Conservation (phyloP, 2,329 filamentous ascomycete genomes). For the Cordyceps javanica region DNA sequence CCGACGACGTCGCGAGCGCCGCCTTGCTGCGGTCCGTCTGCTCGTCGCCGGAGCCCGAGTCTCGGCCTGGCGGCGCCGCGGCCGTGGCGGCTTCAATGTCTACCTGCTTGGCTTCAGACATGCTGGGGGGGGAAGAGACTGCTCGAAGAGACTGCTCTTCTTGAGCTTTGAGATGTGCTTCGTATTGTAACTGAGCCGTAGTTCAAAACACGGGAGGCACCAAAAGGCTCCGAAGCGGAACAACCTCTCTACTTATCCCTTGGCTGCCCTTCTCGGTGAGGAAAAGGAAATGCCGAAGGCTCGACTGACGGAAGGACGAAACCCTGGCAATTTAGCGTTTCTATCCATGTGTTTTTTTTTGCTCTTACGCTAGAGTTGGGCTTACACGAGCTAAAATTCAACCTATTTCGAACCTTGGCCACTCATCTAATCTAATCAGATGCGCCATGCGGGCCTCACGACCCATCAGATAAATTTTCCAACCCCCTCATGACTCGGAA, state of each 20-base stretch:
- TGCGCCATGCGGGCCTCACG: constrained; percentile 4
- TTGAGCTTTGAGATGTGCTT: no score
- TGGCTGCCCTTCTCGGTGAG: neutral
- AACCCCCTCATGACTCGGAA: neutral
- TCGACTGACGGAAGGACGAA: neutral
- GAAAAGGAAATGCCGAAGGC: neutral
- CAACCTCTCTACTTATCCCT: neutral
- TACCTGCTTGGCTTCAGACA: neutral
- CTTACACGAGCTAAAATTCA: neutral
- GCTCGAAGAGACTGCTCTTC: no score
- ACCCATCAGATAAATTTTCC: constrained; percentile 5
- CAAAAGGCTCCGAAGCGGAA: neutral
- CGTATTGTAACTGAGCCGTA: no score
- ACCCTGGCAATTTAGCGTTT: neutral
- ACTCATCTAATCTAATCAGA: constrained; percentile 15
- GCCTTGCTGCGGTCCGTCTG: constrained; percentile 4
- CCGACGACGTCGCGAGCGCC: constrained; percentile 16
- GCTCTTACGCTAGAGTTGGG: neutral
- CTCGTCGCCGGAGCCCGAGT: neutral
- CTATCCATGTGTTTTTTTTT: neutral
- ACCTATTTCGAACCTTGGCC: neutral
- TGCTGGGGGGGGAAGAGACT: no score
- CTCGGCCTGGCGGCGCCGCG: neutral
- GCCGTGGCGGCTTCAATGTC: neutral
- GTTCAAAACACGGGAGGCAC: no score